A percentile compares a stretch with the other conserved stretches of the same genome.
phyloP scores from a whole-genome alignment of 202 grass and related monocot species.

The Hordeum pubiflorum region DNA sequence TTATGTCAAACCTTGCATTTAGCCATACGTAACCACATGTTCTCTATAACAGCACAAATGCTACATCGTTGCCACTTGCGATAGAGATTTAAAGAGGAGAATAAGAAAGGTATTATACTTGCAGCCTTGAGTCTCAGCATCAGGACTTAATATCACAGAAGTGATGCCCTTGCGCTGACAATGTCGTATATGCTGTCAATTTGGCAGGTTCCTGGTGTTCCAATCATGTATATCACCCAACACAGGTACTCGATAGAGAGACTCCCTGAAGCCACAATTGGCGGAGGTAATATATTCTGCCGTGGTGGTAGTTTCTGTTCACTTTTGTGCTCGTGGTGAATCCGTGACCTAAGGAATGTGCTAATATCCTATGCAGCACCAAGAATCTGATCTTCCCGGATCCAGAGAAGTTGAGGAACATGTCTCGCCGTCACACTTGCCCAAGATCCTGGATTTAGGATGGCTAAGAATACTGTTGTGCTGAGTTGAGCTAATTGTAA shows the following conservation, averaged over 20 bases:
- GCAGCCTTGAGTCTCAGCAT: background rate
- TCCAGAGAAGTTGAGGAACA: too few relatives aligned
- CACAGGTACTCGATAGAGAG: constrained; percentile 80
- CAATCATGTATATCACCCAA: constrained; percentile 87
- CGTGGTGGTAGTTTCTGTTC: background rate
- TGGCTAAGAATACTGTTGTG: background rate
- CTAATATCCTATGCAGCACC: constrained; percentile 26
- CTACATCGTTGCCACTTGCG: constrained; percentile 88
- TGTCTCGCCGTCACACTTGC: background rate
- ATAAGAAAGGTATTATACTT: constrained; percentile 79
- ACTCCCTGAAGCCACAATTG: constrained; percentile 68
- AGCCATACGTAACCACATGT: background rate
- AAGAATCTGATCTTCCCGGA: constrained; percentile 23
- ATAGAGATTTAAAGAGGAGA: constrained; percentile 93
- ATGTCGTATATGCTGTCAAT: background rate
- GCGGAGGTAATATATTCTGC: constrained; percentile 45
- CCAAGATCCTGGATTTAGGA: background rate
- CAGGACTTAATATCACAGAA: background rate
- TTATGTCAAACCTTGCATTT: background rate
- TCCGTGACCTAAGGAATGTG: background rate
- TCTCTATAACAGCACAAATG: constrained; percentile 77
- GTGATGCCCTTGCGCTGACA: background rate
- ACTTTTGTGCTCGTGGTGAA: background rate
- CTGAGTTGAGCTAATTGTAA: background rate
- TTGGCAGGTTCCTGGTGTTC: constrained; percentile 71